Evolutionary conservation across 768 basidiomycete genomes (phyloP).

Genomic region (Amanita pallidorosea): DNA sequence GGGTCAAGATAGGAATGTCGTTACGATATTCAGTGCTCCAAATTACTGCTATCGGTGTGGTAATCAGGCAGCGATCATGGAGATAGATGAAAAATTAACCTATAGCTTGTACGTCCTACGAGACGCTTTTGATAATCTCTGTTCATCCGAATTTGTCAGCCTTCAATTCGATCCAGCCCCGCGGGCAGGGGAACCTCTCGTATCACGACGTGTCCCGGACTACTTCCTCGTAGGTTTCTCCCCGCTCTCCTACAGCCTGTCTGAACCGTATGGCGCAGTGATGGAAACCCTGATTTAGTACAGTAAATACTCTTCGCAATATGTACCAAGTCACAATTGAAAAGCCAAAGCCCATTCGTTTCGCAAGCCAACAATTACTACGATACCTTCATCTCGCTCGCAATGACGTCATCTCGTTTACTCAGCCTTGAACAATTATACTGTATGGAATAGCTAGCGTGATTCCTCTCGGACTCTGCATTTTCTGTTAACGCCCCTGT

Average conservation of each 20-base stretch:
- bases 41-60: constrained; percentile 99
- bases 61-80: constrained; percentile 99
- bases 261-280: constrained; percentile 9
- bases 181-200: constrained; percentile 95
- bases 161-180: constrained; percentile 99
- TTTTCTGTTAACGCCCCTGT: background rate
- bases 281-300: constrained; percentile 13
- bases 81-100: constrained; percentile 97
- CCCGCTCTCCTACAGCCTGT: background rate
- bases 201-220: constrained; percentile 90
- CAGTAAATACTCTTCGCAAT: constrained; percentile 14
- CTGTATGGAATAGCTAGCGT: background rate
- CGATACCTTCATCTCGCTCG: background rate
- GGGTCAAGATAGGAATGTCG: constrained; percentile 98
- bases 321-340: constrained; percentile 14
- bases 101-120: constrained; percentile 71
- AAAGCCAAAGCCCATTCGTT: background rate
- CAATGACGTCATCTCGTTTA: background rate
- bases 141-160: constrained; percentile 31
- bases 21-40: constrained; percentile 98
- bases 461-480: background rate
- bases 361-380: background rate
- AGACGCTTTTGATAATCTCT: background rate
- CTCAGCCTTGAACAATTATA: background rate
- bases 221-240: constrained; percentile 73